Base-by-base conservation (phyloP, 192 early-diverging fungal genomes). In the Backusella liffmaniae region DNA sequence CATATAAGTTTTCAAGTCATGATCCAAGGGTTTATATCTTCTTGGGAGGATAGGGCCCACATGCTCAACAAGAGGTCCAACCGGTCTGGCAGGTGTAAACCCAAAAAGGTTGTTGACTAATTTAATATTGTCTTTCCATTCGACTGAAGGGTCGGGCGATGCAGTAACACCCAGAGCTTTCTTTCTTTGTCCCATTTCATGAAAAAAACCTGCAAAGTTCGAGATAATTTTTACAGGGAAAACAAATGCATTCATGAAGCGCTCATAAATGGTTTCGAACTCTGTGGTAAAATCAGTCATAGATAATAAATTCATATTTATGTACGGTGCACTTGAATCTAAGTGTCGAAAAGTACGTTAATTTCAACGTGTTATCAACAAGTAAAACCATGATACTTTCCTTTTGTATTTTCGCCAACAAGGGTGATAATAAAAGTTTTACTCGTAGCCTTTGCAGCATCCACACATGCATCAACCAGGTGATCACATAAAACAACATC, bases 11-110 rank as follows among this genome's bases (percentile, higher is more conserved):
- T 59, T 8, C 1, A 72, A 29, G 9, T 16, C 4, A 7, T 34
- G 8, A 12, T 70, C 73, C 18, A 85, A 16, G 4, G 44, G n/a
- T 18, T 30, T 59, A 39, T 83, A 81, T 15, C 12, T 16, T 41
- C 75, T 56, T 51, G 73, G 73, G 35, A 83, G 44, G 5, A 85
- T 75, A 2, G 84, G 84, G 0, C 84, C 84, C 44, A 83, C 34
- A 26, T 70, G 65, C 41, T 76, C 71, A n/a, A 79, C 66, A 35
- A 82, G 68, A 15, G 81, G 75, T 0, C 77, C 75, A 5, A 73
- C 2, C 0, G 77, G 49, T 12, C 77, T 70, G 21, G 81, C 70
- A 23, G 62, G n/a, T 39, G 76, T 72, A 13, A 79, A 59, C 0
- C 79, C 79, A 36, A 70, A 74, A 5, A 73, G 16, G 4, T 32